These are phyloP conservation scores for Coemansia sp. DNA, from an alignment of 192 early-diverging fungal species.

Conservation along the genomic window DNA sequence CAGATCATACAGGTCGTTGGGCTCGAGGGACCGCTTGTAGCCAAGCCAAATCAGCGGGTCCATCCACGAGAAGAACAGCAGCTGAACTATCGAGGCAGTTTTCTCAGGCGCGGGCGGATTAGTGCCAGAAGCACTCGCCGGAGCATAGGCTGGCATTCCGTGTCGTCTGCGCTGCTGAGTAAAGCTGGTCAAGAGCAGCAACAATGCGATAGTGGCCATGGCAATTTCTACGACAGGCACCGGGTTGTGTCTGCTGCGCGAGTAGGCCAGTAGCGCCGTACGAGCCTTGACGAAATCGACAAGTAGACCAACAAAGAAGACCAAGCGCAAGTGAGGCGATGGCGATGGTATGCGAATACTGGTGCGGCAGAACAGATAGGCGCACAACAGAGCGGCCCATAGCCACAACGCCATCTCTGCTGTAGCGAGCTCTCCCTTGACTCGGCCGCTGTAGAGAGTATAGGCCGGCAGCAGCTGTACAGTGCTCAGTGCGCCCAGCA, in stretches of 20 bases:
- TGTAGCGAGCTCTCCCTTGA: background rate
- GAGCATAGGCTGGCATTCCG: conserved; percentile 27
- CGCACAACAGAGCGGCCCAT: conserved; percentile 36
- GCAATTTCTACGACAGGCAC: conserved; percentile 11
- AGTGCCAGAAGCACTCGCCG: conserved; percentile 4
- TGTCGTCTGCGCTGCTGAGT: conserved; percentile 48
- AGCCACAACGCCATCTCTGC: conserved; percentile 32
- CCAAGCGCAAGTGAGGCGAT: conserved; percentile 47
- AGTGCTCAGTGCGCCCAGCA: conserved; percentile 17
- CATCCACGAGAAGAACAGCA: conserved; percentile 62
- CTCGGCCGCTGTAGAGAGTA: background rate
- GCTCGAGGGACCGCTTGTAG: conserved; percentile 62
- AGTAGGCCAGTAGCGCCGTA: conserved; percentile 37
- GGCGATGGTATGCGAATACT: conserved; percentile 28
- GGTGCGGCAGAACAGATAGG: conserved; percentile 29
- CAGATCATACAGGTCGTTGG: conserved; percentile 61
- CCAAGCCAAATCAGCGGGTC: conserved; percentile 64
- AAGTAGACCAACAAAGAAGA: conserved; percentile 23
- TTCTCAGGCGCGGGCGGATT: conserved; percentile 54
- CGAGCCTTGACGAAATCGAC: conserved; percentile 32
- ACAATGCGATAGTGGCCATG: conserved; percentile 20
- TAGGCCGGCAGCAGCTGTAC: conserved; percentile 18
- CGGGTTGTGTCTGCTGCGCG: conserved; percentile 1
- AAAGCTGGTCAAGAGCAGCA: conserved; percentile 39
- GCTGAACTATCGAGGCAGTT: conserved; percentile 58